phyloP scores from a whole-genome alignment of 805 yeast genomes.

The Lachancea sp. region DNA sequence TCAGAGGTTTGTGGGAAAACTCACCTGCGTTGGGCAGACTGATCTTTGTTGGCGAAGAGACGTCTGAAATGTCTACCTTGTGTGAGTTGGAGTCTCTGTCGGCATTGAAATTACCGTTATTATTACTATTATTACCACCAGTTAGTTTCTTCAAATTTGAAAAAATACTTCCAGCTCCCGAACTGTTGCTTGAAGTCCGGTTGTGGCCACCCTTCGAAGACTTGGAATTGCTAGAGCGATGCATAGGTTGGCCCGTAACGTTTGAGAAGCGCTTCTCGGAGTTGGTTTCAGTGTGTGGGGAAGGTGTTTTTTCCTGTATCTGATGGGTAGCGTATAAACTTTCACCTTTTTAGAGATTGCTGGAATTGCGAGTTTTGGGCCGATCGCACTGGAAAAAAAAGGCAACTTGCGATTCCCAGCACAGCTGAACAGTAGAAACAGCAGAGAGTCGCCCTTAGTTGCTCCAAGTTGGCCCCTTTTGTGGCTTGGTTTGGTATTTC shows the following conservation, averaged over 20 bases:
- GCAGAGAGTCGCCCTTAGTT: not conserved
- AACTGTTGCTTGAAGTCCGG: conserved; percentile 10
- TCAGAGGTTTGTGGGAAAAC: conserved; percentile 20
- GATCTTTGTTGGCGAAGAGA: conserved; percentile 19
- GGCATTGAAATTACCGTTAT: conserved; percentile 3
- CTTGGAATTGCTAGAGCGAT: conserved; percentile 8
- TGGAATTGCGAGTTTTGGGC: no score
- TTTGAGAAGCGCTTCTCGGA: not conserved
- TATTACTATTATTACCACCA: conserved; percentile 9
- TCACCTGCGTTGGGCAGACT: conserved; percentile 14
- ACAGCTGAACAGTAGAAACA: not conserved
- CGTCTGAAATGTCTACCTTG: conserved; percentile 11
- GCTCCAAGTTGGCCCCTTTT: not conserved
- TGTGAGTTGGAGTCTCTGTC: conserved; percentile 1
- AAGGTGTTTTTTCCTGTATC: no score
- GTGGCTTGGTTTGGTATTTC: not conserved
- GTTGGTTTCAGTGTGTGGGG: not conserved
- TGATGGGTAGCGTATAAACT: not conserved
- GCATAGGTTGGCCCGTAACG: conserved; percentile 1
- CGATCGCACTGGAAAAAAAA: no score
- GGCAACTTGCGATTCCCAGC: not conserved
- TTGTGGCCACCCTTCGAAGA: conserved; percentile 7
- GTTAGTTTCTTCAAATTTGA: conserved; percentile 28
- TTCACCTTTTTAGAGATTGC: not conserved
- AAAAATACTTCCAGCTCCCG: conserved; percentile 15